Evolutionary conservation across 1,139 yeast species (phyloP), one percentile per base, ranked within the genome.

Genomic region (Yamadazyma friedrichii): DNA sequence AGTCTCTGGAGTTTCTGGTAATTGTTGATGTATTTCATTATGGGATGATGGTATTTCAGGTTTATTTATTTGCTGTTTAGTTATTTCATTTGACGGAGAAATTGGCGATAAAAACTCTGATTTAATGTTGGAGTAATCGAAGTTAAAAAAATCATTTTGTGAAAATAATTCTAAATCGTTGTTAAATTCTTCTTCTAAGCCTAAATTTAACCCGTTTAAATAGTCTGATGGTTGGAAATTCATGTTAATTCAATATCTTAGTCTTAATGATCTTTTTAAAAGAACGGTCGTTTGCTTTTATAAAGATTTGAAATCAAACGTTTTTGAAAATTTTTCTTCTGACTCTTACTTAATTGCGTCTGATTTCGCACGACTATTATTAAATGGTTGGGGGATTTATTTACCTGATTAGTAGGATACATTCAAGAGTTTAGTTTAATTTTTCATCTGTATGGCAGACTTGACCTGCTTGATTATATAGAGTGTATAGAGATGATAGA

Each of bases 61-160:
- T 15, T 31, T 35, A 20, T n/a, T n/a, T 4, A 26, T 6, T 26
- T 27, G 15, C n/a, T 27, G 30, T 27, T 27, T 27, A 27, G 13
- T 13, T 10, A 10, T 26, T 6, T 26, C 12, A n/a, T 11, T 3
- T 6, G 38, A 42, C 8, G 35, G 35, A 15, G 35, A 33, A 33
- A 33, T 15, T 13, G 35, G 35, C 9, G 29, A 24, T 26, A 34
- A 34, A 34, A 26, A 10, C 20, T 43, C 33, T 36, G 22, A 36
- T 36, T 43, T 39, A n/a, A 36, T 22, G 34, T 49, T 40, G 45
- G 61, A 70, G 6, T 37, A 46, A 50, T 74, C 79, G 53, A 75
- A 70, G 48, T 74, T 74, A 46, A 70, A 72, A 49, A 76, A 76
- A 33, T 73, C 76, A 3, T 70, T 52, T 43, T 71, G 71, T 27